Conservation (phyloP, 257 asterid species). For the Gardenia jasminoides region DNA sequence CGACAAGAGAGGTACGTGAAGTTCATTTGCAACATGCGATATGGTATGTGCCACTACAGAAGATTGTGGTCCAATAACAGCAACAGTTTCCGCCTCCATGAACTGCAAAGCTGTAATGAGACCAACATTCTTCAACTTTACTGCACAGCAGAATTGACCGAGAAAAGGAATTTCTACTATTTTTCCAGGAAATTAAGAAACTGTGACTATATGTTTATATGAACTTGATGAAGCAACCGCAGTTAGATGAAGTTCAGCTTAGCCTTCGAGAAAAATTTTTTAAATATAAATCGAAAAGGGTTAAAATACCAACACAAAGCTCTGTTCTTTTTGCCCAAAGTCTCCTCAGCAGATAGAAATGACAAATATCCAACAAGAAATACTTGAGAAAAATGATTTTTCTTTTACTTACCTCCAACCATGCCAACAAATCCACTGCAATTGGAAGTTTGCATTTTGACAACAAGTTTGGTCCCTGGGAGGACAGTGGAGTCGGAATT, state of each 20-base stretch:
- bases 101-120: conserved; percentile 40
- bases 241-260: neutral
- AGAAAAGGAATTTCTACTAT: neutral
- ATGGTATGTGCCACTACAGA: conserved; percentile 47
- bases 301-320: neutral
- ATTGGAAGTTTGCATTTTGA: conserved; percentile 50
- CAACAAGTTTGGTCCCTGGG: conserved; percentile 51
- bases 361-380: neutral
- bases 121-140: neutral
- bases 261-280: neutral
- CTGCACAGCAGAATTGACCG: neutral
- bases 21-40: conserved; percentile 39
- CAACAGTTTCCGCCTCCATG: conserved; percentile 45
- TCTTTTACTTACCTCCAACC: conserved; percentile 58
- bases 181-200: neutral
- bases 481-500: conserved; percentile 70
- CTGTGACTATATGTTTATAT: neutral
- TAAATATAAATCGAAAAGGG: neutral
- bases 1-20: conserved; percentile 49
- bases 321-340: neutral
- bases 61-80: conserved; percentile 53
- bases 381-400: neutral
- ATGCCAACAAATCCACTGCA: conserved; percentile 94
- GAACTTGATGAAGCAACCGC: neutral
- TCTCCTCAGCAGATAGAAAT: neutral